Percentiles rank a stretch among this genome's conserved stretches.
phyloP scores from a whole-genome alignment of 2,329 filamentous ascomycete species.

The Paradendryphiella salina region DNA sequence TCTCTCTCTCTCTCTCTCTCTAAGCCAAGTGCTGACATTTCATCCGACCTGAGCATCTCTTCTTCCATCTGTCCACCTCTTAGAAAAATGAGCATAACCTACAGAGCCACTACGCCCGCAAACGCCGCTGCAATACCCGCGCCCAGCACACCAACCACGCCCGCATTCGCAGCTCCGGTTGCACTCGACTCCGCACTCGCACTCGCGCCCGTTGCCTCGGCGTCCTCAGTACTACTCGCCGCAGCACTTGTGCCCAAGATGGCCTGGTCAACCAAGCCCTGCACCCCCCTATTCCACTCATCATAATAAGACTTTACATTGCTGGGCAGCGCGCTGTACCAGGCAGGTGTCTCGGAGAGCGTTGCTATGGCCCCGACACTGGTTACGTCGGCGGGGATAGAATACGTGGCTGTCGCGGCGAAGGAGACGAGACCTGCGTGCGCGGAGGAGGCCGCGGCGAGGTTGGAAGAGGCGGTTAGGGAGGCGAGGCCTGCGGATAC shows the following conservation, averaged over 20 bases:
- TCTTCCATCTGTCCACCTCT: not conserved
- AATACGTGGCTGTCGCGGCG: slow-evolving; percentile 24
- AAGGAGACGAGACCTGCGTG: slow-evolving; percentile 27
- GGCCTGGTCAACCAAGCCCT: slow-evolving; percentile 23
- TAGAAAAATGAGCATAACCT: not conserved
- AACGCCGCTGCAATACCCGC: slow-evolving; percentile 27
- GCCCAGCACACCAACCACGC: slow-evolving; percentile 17
- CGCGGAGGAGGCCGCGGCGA: slow-evolving; percentile 21
- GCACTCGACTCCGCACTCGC: not conserved
- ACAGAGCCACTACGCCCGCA: slow-evolving; percentile 30
- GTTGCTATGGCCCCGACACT: slow-evolving; percentile 18
- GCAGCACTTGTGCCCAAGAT: slow-evolving; percentile 11
- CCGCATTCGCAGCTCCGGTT: slow-evolving; percentile 10
- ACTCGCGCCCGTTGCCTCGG: slow-evolving; percentile 2
- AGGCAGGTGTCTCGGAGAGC: slow-evolving; percentile 22
- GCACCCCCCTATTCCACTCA: slow-evolving; percentile 20
- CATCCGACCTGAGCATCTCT: too few relatives aligned
- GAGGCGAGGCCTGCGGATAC: slow-evolving; percentile 19
- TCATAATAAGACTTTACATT: slow-evolving; percentile 33
- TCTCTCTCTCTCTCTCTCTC: too few relatives aligned
- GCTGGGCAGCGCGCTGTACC: slow-evolving; percentile 32
- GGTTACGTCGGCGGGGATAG: slow-evolving; percentile 23
- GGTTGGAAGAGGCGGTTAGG: slow-evolving; percentile 17
- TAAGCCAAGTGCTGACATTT: not conserved
- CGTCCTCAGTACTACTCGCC: not conserved